Evolutionary conservation across 1,139 yeast species (phyloP), one percentile per base, ranked within the genome.

Genomic region (Martiniozyma asiatica): DNA sequence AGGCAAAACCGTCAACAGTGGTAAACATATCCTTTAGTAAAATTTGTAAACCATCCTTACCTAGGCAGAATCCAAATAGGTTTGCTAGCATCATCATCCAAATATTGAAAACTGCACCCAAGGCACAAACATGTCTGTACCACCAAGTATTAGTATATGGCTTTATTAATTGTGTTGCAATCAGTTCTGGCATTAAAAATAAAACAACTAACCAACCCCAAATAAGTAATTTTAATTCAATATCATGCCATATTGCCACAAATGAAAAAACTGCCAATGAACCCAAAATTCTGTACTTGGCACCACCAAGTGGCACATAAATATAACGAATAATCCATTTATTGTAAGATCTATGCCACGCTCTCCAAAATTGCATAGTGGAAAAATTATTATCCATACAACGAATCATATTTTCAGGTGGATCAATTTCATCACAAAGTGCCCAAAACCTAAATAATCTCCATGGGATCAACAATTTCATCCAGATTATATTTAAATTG

Each of bases 41-140:
- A 29, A 65, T 62, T 25, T 65, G 42, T 21, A 87, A 75, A 1
- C 98, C 98, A 40, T 84, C 95, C 26, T 75, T 61, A 5, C 96
- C 97, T 25, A 89, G 65, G 46, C 96, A 89, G 55, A 89, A 92
- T 0, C 99, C 99, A 47, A 80, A 85, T 32, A 92, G 58, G 47
- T 92, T 92, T 17, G 97, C 97, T 42, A 84, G 68, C 89, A 92
- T 87, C 98, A 92, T 89, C 79, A 87, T 69, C 95, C 96, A 87
- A 36, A 92, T 79, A 52, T 89, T 92, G 11, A 66, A 48, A 14
- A 85, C 93, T 2, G 89, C 95, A 1, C 98, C 99, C 6, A 71
- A 44, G 0, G 85, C 94, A 56, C 95, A 81, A 13, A 77, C 47
- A 47, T 80, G 80, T 39, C 96, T 68, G 54, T 66, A 92, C 81